Base-by-base conservation (phyloP, 768 basidiomycete genomes). In the Galerina sulciceps region DNA sequence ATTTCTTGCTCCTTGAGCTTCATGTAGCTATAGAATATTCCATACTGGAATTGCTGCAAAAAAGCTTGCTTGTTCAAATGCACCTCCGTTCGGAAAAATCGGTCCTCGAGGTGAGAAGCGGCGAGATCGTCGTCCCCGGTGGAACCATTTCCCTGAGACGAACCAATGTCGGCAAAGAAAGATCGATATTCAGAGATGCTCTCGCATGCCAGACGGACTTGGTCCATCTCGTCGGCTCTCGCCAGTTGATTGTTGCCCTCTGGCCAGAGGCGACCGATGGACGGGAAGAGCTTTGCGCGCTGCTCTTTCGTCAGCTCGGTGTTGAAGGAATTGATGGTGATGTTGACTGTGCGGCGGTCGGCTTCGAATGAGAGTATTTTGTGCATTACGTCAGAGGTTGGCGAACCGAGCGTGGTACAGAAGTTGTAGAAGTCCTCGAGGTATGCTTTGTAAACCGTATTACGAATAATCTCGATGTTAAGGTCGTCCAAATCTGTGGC, bases 391-490 rank as follows among this genome's bases (percentile, higher is more conserved):
- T 96, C 94, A 13, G 86, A 81, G 3, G 97, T 98, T 0, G 97
- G 93, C 10, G 85, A 83, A 41, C 93, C 90, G 35, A 98, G 78
- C 8, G 89, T 86, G 45, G 81, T 76, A 70, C 88, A 91, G 75
- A 90, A 99, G 63, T 82, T 73, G 78, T 95, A 85, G 73, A 99
- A 99, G 74, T 99, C 97, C 72, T 99, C 96, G 57, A 99, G 89
- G 76, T 99, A 99, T 15, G 95, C 90, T 74, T 97, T 98, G 85
- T 99, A 99, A 36, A 99, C 90, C 1, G 96, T 96, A 77, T 99
- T 99, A 43, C 97, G 93, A 75, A 99, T 96, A 76, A 99, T 97
- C 79, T 99, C 97, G 69, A 99, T 99, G 80, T 99, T 98, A 57
- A 99, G 87, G 72, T 98, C 97, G 71, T 99, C 97, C 46, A 99